phyloP scores from a whole-genome alignment of 176 grass and related monocot genomes.

The Areca catechu region DNA sequence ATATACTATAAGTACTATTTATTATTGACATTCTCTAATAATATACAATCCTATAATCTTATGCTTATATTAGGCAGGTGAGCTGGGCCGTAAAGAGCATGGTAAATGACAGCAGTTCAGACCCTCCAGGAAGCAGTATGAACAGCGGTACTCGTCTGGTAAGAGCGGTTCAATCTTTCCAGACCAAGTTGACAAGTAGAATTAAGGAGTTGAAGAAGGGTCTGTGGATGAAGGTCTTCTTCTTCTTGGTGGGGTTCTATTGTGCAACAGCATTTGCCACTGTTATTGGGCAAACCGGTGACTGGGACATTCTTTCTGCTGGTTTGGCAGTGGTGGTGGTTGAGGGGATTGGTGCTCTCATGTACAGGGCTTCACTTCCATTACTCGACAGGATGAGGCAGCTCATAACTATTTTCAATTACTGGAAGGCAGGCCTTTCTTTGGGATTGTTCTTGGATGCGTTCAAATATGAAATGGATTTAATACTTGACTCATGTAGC shows the following conservation, averaged over 20 bases:
- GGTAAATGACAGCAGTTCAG: conserved; percentile 20
- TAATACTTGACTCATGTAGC: conserved; percentile 59
- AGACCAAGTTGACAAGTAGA: conserved; percentile 28
- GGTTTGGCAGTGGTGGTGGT: conserved; percentile 80
- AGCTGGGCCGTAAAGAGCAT: conserved; percentile 38
- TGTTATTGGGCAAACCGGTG: conserved; percentile 82
- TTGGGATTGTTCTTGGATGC: conserved; percentile 83
- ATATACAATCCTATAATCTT: no score
- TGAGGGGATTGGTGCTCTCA: conserved; percentile 75
- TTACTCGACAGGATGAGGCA: conserved; percentile 51
- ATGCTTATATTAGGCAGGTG: conserved; percentile 7
- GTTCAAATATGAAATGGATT: conserved; percentile 77
- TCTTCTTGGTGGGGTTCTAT: conserved; percentile 85
- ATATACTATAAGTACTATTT: no score
- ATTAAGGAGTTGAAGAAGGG: conserved; percentile 48
- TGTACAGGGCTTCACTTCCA: conserved; percentile 61
- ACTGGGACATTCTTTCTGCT: conserved; percentile 94
- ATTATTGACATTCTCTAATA: no score
- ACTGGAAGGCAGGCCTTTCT: conserved; percentile 90
- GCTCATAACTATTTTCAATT: conserved; percentile 69
- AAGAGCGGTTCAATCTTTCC: conserved; percentile 37
- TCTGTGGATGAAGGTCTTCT: conserved; percentile 54
- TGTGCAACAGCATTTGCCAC: conserved; percentile 90
- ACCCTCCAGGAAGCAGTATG: conserved; percentile 30
- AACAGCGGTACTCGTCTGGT: conserved; percentile 49